Evolutionary conservation across 306 rosid genomes (phyloP), one percentile per base, ranked within the genome.

Genomic region (Lablab purpureus): DNA sequence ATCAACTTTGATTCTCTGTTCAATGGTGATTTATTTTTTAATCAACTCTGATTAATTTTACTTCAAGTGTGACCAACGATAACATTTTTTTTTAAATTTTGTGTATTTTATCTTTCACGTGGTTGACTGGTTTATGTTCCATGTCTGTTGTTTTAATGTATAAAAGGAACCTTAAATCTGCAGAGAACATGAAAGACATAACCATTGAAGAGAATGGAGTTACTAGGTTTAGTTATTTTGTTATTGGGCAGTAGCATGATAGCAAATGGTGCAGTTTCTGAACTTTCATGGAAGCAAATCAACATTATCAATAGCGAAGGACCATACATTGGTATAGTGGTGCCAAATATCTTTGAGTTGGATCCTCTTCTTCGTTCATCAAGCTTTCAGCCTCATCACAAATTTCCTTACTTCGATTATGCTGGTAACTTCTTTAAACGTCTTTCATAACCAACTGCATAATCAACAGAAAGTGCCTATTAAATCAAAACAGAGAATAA

Each of bases 301-400:
- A 64, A 67, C 3, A 46, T 4, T 2, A 74, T 90, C n/a, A 90
- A 90, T 71, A 28, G 23, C 3, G n/a, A 83, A 58, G 96, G 96
- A 10, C 92, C 93, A 68, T 94, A 85, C 70, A 79, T 90, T 45
- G 97, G 96, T 13, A 86, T 94, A 78, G 92, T 90, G 71, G 92
- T 87, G 73, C 96, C 98, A 67, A 90, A 94, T 84, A 13, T 87
- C 34, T 90, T 79, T 83, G 97, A 91, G 88, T 21, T 90, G 79
- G 78, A 78, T 54, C 98, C 96, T 90, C 92, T 94, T 85, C 90
- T 94, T 54, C 84, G 74, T 40, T 91, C 98, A 68, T 22, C 83
- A 27, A 80, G 72, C 72, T 86, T 91, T 72, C 72, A 73, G 14
- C 17, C 82, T 34, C 78, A 93, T 75, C 69, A 52, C 8, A 59